Percentiles rank a stretch among this genome's conserved stretches.
Evolutionary conservation across 2,329 filamentous ascomycete species (phyloP).

Genomic region (Bisporella sp.): DNA sequence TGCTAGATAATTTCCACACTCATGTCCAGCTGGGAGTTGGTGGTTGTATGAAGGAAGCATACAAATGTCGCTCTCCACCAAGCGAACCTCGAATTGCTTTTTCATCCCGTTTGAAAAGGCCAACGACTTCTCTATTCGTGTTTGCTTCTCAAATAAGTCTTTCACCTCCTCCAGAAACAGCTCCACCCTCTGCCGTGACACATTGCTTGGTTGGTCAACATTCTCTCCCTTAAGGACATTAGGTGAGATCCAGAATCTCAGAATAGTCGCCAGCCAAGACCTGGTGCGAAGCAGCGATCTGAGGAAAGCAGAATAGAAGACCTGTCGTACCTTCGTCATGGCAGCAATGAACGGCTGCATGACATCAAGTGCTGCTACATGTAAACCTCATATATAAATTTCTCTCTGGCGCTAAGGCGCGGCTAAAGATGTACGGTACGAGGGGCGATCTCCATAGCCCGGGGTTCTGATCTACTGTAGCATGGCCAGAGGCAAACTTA

Average conservation of each 20-base stretch:
- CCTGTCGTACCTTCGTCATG: conserved; percentile 50
- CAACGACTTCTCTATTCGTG: conserved; percentile 34
- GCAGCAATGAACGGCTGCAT: conserved; percentile 46
- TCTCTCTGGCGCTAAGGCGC: conserved; percentile 14
- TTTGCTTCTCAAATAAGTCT: conserved; percentile 40
- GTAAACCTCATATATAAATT: conserved; percentile 15
- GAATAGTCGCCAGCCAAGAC: conserved; percentile 49
- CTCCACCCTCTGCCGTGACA: conserved; percentile 10
- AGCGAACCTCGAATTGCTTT: conserved; percentile 45
- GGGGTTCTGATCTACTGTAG: not conserved
- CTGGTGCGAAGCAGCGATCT: conserved; percentile 53
- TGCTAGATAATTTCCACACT: conserved; percentile 52
- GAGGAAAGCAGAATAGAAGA: conserved; percentile 45
- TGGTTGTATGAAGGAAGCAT: conserved; percentile 64
- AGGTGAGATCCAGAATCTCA: conserved; percentile 47
- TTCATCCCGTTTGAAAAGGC: conserved; percentile 43
- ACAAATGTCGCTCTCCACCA: conserved; percentile 45
- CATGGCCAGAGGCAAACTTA: not conserved
- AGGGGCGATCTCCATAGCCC: conserved; percentile 15
- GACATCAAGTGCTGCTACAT: conserved; percentile 24
- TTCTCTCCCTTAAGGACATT: conserved; percentile 19
- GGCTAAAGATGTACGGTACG: conserved; percentile 14
- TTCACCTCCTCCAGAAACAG: conserved; percentile 53
- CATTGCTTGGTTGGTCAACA: conserved; percentile 10
- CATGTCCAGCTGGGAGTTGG: conserved; percentile 52